Evolutionary conservation across 192 early-diverging fungal genomes (phyloP).

Genomic region (Oehlia diaphana): DNA sequence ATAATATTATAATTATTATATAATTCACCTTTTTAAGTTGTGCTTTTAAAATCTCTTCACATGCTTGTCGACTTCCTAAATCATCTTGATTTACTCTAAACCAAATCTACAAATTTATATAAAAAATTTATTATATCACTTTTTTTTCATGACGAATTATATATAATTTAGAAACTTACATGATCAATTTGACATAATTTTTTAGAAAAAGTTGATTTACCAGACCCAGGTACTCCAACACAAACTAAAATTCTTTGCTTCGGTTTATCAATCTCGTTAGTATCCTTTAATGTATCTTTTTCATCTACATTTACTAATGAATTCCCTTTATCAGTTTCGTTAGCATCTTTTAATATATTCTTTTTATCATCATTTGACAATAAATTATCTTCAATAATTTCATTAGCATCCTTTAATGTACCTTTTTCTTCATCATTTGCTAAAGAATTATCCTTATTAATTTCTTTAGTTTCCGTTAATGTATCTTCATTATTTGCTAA

Average conservation of each 20-base stretch:
- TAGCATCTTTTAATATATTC: too few relatives aligned
- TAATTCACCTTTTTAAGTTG: conserved; percentile 23
- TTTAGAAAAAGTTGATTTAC: conserved; percentile 71
- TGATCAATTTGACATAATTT: conserved; percentile 40
- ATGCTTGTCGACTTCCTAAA: conserved; percentile 61
- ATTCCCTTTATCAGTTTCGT: too few relatives aligned
- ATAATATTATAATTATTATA: too few relatives aligned
- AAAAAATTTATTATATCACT: neutral
- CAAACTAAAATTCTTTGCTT: conserved; percentile 60
- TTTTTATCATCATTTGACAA: too few relatives aligned
- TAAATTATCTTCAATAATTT: too few relatives aligned
- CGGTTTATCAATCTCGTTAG: neutral
- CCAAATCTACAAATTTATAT: conserved; percentile 44
- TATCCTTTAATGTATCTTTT: too few relatives aligned
- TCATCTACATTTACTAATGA: too few relatives aligned
- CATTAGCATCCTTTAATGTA: too few relatives aligned
- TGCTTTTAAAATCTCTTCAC: conserved; percentile 54
- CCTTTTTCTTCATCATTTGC: too few relatives aligned
- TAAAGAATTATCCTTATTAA: neutral
- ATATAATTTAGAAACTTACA: conserved; percentile 22
- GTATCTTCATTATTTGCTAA: too few relatives aligned
- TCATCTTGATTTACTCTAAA: conserved; percentile 78
- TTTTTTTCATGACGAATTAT: neutral
- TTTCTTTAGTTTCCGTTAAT: too few relatives aligned
- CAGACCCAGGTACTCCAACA: conserved; percentile 75